Evolutionary conservation across 768 basidiomycete species (phyloP).

Genomic region (Lactifluus hygrophoroides): DNA sequence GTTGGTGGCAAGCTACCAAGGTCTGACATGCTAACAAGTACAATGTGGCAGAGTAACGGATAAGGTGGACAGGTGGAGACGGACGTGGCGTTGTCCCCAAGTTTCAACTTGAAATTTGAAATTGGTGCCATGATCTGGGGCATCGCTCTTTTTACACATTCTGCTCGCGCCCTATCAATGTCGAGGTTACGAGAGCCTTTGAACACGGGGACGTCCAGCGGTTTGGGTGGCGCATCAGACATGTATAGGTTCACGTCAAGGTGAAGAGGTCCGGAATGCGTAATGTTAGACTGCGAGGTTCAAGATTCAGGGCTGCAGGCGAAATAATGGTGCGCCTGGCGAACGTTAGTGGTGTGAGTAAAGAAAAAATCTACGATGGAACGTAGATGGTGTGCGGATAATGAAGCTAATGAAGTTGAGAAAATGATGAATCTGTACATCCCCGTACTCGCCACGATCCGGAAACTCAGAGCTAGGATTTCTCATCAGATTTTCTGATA

Average conservation of each 20-base stretch:
- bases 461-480: too few relatives aligned
- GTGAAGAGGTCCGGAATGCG: slow-evolving; percentile 38
- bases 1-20: background rate
- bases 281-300: slow-evolving; percentile 49
- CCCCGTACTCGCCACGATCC: too few relatives aligned
- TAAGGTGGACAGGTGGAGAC: too few relatives aligned
- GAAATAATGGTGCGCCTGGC: slow-evolving; percentile 41
- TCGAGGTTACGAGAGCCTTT: slow-evolving; percentile 53
- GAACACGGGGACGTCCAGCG: slow-evolving; percentile 36
- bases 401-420: too few relatives aligned
- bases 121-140: too few relatives aligned
- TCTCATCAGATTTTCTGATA: too few relatives aligned
- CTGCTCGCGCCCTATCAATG: slow-evolving; percentile 53
- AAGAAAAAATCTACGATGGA: too few relatives aligned
- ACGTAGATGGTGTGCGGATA: too few relatives aligned
- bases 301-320: slow-evolving; percentile 53
- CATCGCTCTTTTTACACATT: slow-evolving; percentile 53
- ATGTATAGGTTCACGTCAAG: slow-evolving; percentile 54
- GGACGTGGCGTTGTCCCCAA: background rate
- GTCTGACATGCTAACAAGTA: background rate
- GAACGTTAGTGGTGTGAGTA: background rate
- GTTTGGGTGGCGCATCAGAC: slow-evolving; percentile 46
- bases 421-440: too few relatives aligned
- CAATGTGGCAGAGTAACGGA: too few relatives aligned
- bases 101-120: too few relatives aligned